Conservation (phyloP, 495 filamentous ascomycete species). For the Xylaria scruposa region DNA sequence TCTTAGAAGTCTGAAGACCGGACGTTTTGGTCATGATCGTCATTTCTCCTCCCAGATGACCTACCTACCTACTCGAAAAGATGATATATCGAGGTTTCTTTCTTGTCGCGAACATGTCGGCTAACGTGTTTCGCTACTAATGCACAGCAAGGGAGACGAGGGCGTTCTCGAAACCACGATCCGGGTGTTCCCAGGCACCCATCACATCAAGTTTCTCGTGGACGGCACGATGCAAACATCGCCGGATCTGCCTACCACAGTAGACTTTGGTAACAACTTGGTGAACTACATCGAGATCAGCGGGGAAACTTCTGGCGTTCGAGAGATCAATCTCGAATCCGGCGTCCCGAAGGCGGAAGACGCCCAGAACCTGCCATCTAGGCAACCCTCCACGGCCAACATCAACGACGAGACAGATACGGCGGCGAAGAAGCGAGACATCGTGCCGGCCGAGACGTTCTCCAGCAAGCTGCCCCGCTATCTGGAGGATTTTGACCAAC, state of each 20-base stretch:
- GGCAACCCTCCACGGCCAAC: slow-evolving; percentile 37
- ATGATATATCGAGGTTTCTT: neutral
- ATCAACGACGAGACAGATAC: slow-evolving; percentile 51
- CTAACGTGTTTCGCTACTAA: slow-evolving; percentile 26
- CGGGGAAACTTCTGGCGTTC: slow-evolving; percentile 56
- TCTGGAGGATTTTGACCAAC: slow-evolving; percentile 81
- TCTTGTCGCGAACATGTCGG: neutral
- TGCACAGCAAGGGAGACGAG: slow-evolving; percentile 56
- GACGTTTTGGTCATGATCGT: neutral
- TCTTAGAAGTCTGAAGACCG: slow-evolving; percentile 24
- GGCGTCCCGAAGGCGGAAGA: slow-evolving; percentile 41
- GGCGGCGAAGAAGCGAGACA: slow-evolving; percentile 47
- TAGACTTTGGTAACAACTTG: slow-evolving; percentile 94
- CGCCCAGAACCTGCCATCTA: slow-evolving; percentile 38
- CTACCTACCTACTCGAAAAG: neutral
- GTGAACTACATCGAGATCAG: slow-evolving; percentile 97
- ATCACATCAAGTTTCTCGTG: slow-evolving; percentile 95
- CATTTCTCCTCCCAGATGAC: too few species aligned
- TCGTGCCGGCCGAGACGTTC: slow-evolving; percentile 57
- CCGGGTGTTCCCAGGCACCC: slow-evolving; percentile 86
- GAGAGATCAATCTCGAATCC: slow-evolving; percentile 33
- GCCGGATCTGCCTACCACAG: slow-evolving; percentile 85
- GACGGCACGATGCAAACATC: slow-evolving; percentile 91
- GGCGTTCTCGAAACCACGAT: slow-evolving; percentile 74
- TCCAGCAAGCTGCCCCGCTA: slow-evolving; percentile 78